phyloP scores from a whole-genome alignment of 805 yeast genomes.

The Wickerhamomyces hampshirensis region DNA sequence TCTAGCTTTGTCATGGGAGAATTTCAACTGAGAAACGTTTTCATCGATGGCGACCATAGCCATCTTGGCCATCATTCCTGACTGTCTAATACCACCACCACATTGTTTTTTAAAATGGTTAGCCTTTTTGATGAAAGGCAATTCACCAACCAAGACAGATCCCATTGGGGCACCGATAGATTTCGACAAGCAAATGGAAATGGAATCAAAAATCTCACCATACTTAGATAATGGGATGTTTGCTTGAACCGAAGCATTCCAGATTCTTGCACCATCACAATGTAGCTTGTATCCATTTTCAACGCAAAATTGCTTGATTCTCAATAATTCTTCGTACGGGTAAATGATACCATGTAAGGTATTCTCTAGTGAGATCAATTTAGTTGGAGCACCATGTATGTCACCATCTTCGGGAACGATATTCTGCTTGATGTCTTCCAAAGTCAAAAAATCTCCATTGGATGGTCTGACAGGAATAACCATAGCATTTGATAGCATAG shows the following conservation, averaged over 20 bases:
- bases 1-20: constrained; percentile 47
- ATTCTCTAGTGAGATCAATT: constrained; percentile 77
- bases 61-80: constrained; percentile 78
- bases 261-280: constrained; percentile 90
- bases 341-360: constrained; percentile 76
- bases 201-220: constrained; percentile 78
- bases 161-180: constrained; percentile 94
- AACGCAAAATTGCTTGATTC: constrained; percentile 68
- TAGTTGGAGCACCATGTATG: constrained; percentile 84
- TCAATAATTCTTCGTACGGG: constrained; percentile 76
- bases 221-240: constrained; percentile 52
- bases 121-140: constrained; percentile 57
- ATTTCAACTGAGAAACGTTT: constrained; percentile 45
- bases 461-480: constrained; percentile 78
- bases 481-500: constrained; percentile 88
- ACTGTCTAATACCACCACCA: constrained; percentile 92
- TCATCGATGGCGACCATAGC: constrained; percentile 75
- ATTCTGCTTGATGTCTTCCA: constrained; percentile 64
- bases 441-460: constrained; percentile 69
- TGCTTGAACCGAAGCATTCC: constrained; percentile 80
- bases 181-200: constrained; percentile 84
- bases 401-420: constrained; percentile 71
- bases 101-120: constrained; percentile 85
- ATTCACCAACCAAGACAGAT: constrained; percentile 71
- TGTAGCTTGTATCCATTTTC: constrained; percentile 61